Percentiles rank a stretch among this genome's conserved stretches.
Evolutionary conservation across 2,329 filamentous ascomycete species (phyloP).

Genomic region (Apiospora rasikravindrae): DNA sequence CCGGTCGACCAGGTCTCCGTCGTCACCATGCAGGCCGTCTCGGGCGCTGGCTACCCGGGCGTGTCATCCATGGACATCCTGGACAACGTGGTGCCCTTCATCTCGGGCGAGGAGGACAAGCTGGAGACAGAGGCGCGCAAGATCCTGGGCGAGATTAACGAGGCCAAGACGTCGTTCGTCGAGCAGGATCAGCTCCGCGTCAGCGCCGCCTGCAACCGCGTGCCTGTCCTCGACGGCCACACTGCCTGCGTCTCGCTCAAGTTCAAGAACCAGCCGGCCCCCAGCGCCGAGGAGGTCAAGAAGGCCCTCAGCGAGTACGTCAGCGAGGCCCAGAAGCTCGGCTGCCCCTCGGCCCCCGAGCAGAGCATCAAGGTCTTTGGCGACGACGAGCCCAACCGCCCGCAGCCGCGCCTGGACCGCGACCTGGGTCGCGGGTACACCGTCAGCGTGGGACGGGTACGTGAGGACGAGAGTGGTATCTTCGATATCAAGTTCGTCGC

Average conservation of each 20-base stretch:
- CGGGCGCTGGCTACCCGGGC: constrained; percentile 88
- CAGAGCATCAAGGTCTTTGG: constrained; percentile 85
- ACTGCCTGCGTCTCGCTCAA: constrained; percentile 90
- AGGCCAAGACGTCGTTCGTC: constrained; percentile 73
- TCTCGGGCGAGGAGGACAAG: constrained; percentile 94
- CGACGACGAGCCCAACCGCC: constrained; percentile 86
- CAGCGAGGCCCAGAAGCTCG: constrained; percentile 80
- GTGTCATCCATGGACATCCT: constrained; percentile 94
- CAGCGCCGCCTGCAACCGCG: constrained; percentile 88
- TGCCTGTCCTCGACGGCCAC: constrained; percentile 94
- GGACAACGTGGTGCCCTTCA: constrained; percentile 95
- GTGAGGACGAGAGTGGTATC: constrained; percentile 84
- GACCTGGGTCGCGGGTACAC: constrained; percentile 87
- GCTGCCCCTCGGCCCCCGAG: constrained; percentile 84
- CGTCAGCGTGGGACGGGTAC: constrained; percentile 85
- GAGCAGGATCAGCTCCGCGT: constrained; percentile 78
- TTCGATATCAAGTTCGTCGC: constrained; percentile 97
- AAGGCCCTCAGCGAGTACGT: constrained; percentile 80
- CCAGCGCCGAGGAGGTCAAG: constrained; percentile 77
- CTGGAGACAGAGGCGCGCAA: constrained; percentile 93
- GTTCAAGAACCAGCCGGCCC: constrained; percentile 77
- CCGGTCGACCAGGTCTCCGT: constrained; percentile 77
- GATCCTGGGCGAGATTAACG: constrained; percentile 81
- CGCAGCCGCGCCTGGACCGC: constrained; percentile 88
- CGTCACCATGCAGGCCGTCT: constrained; percentile 94